These are phyloP conservation scores for Anthoceros angustus DNA, from an alignment of 225 moss, liverwort and hornwort species.

Conservation along the genomic window DNA sequence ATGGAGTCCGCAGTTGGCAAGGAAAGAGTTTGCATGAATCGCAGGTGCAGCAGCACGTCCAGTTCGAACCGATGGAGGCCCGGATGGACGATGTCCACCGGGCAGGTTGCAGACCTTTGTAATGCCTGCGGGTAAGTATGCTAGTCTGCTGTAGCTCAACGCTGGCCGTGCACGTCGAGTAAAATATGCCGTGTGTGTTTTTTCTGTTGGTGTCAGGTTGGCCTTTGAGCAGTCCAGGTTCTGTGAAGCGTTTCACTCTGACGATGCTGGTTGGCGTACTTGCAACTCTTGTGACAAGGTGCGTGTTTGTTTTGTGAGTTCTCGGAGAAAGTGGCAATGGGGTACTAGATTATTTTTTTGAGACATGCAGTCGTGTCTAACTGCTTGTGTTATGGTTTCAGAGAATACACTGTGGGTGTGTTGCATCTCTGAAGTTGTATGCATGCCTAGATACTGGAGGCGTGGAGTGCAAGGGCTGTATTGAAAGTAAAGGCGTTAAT, in stretches of 20 bases:
- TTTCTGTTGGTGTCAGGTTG: not conserved
- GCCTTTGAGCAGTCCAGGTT: not conserved
- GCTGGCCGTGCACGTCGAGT: not conserved
- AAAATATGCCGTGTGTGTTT: not conserved
- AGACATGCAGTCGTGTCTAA: not conserved
- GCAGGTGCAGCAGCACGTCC: not conserved
- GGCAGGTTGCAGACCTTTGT: not conserved
- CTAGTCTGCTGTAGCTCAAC: not conserved
- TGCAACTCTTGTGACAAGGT: not conserved
- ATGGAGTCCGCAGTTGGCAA: not conserved
- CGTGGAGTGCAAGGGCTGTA: not conserved
- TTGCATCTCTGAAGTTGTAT: not conserved
- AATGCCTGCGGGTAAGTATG: not conserved
- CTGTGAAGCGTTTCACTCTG: not conserved
- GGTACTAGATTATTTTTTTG: not conserved
- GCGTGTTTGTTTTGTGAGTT: not conserved
- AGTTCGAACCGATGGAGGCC: not conserved
- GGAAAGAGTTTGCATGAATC: not conserved
- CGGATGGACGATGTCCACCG: not conserved
- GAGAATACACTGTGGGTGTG: conserved; percentile 3
- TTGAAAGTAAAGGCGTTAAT: not conserved
- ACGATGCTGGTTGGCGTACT: conserved; percentile 2
- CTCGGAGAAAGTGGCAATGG: not conserved
- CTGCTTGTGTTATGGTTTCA: not conserved
- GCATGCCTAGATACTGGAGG: not conserved